Evolutionary conservation across 495 filamentous ascomycete genomes (phyloP).

Genomic region (Neurospora hispaniola): DNA sequence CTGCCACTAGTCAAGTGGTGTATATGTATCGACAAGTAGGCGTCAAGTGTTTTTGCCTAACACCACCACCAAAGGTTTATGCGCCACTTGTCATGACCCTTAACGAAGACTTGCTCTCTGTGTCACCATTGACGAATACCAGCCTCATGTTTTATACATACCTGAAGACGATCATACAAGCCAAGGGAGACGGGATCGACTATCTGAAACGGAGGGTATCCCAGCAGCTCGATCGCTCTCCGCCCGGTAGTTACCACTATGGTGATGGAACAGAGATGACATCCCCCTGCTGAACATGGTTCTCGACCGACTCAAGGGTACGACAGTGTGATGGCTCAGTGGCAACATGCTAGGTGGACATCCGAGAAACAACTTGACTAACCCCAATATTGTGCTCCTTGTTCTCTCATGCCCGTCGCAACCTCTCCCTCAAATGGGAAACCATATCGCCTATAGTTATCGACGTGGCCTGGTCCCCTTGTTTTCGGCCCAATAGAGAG

Average conservation of each 20-base stretch:
- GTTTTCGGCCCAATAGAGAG: neutral
- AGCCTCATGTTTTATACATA: neutral
- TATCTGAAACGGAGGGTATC: neutral
- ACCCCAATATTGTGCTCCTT: neutral
- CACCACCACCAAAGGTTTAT: neutral
- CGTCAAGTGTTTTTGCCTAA: neutral
- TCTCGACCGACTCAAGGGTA: neutral
- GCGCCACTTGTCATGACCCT: neutral
- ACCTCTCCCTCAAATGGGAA: neutral
- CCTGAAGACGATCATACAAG: neutral
- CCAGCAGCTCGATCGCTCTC: neutral
- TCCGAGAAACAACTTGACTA: neutral
- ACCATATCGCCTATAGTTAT: neutral
- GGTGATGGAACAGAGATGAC: neutral
- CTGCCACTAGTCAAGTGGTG: neutral
- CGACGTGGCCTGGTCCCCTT: neutral
- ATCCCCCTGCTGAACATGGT: neutral
- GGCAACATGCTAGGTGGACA: neutral
- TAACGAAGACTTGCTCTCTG: neutral
- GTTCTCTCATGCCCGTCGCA: neutral
- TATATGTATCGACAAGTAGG: neutral
- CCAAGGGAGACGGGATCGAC: neutral
- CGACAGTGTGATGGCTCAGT: neutral
- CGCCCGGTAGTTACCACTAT: neutral
- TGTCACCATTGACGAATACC: neutral